Percentiles rank a stretch among this genome's conserved stretches.
Conservation (phyloP, 1,284 basidiomycete species). For the Fomitopsis schrenkii region DNA sequence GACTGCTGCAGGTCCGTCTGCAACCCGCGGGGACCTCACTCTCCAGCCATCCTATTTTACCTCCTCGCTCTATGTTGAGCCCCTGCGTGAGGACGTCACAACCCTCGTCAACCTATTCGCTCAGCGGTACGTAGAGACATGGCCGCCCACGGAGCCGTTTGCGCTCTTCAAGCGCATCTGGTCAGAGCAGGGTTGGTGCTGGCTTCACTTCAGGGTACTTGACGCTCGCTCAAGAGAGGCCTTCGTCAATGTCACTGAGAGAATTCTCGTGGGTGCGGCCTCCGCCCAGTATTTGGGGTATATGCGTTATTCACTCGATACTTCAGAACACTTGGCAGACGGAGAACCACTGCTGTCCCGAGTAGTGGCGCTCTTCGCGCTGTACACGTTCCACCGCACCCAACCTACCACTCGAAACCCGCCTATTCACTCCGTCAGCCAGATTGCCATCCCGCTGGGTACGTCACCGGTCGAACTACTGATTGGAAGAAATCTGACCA, state of each 20-base stretch:
- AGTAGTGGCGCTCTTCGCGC: slow-evolving; percentile 56
- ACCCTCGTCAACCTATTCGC: slow-evolving; percentile 46
- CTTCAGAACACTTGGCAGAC: slow-evolving; percentile 48
- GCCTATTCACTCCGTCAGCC: slow-evolving; percentile 38
- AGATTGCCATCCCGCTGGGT: slow-evolving; percentile 60
- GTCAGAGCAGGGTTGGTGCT: slow-evolving; percentile 65
- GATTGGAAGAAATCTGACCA: slow-evolving; percentile 5
- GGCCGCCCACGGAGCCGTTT: slow-evolving; percentile 44
- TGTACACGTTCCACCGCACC: slow-evolving; percentile 64
- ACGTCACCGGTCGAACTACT: slow-evolving; percentile 14
- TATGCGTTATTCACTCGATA: slow-evolving; percentile 1
- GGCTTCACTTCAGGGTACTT: slow-evolving; percentile 67
- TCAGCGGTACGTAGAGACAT: slow-evolving; percentile 35
- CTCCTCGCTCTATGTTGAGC: slow-evolving; percentile 62
- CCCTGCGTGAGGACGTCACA: slow-evolving; percentile 62
- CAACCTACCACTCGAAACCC: slow-evolving; percentile 56
- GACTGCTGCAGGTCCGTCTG: slow-evolving; percentile 37
- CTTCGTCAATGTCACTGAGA: slow-evolving; percentile 51
- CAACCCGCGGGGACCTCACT: slow-evolving; percentile 49
- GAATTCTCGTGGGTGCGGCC: slow-evolving; percentile 62
- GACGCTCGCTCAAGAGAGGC: slow-evolving; percentile 58
- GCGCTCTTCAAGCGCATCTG: slow-evolving; percentile 64
- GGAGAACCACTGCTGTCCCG: slow-evolving; percentile 47
- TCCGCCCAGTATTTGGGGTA: not conserved
- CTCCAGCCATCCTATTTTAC: slow-evolving; percentile 75